Evolutionary conservation across 169 alveolate genomes (phyloP), one percentile per base, ranked within the genome.

Genomic region (Miamiensis avidus): DNA sequence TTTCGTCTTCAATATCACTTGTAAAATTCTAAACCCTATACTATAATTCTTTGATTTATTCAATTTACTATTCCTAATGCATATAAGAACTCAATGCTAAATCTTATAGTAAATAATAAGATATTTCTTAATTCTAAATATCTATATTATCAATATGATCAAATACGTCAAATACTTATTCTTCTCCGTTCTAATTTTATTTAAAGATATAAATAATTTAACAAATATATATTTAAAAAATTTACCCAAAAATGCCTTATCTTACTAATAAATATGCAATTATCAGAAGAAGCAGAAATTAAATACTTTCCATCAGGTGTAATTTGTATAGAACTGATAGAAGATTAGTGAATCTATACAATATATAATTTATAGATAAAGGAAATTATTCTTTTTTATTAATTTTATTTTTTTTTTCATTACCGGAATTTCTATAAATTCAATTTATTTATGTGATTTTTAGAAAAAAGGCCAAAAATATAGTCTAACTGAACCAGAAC

Each of bases 1-100:
- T 85, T 26, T 82, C 89, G 49, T 85, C 89, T 72, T 85, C 89
- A n/a, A 85, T 85, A 65, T 85, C 89, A 28, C 86, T 85, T n/a
- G 78, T 85, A 33, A 76, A 85, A 78, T 85, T 85, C 64, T 85
- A 79, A 4, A 85, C 72, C 32, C 82, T 33, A 85, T 76, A 85
- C 79, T 85, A 84, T 30, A 85, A 74, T 74, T 85, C 89, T 28
- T 85, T 85, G 0, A 85, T n/a, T n/a, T 75, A 78, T 30, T 85
- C 85, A 72, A 49, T 49, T 30, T 76, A 78, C 34, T 72, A 34
- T 74, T 85, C 89, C 16, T 78, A 30, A 26, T 81, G 72, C n/a
- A 75, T 69, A n/a, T 76, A 33, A 0, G 89, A 85, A 49, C 85
- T 69, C 28, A 85, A 34, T 29, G 86, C 78, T 4, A 85, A 49